These are phyloP conservation scores for Chamaecrista fasciculata DNA, from an alignment of 306 rosid species.

Conservation along the genomic window DNA sequence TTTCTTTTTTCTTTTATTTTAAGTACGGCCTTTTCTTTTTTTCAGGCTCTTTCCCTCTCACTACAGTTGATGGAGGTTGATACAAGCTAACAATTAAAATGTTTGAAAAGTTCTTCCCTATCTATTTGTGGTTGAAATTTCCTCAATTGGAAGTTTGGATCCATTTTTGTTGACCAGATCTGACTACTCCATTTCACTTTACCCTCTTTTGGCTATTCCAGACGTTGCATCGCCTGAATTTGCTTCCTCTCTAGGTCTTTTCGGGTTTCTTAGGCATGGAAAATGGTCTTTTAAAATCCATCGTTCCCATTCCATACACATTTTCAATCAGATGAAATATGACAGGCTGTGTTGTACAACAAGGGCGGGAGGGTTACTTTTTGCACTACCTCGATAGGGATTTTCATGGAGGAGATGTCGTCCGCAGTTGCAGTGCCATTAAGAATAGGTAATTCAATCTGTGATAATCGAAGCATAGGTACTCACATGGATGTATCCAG, in stretches of 20 bases:
- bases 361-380: slow-evolving; percentile 55
- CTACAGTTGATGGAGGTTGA: slow-evolving; percentile 51
- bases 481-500: slow-evolving; percentile 63
- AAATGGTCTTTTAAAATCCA: slow-evolving; percentile 44
- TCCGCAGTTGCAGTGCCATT: slow-evolving; percentile 66
- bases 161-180: slow-evolving; percentile 79
- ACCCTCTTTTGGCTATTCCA: slow-evolving; percentile 45
- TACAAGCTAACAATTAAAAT: slow-evolving; percentile 42
- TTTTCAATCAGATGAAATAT: slow-evolving; percentile 55
- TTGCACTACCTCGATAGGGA: slow-evolving; percentile 46
- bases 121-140: slow-evolving; percentile 37
- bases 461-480: slow-evolving; percentile 64
- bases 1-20: too few relatives aligned
- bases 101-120: slow-evolving; percentile 31
- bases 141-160: slow-evolving; percentile 48
- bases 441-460: slow-evolving; percentile 70
- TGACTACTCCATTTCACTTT: slow-evolving; percentile 50
- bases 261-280: slow-evolving; percentile 47
- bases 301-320: slow-evolving; percentile 39
- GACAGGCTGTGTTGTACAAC: slow-evolving; percentile 48
- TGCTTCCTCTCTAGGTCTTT: slow-evolving; percentile 32
- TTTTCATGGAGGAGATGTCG: slow-evolving; percentile 84
- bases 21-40: slow-evolving; percentile 15
- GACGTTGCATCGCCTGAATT: slow-evolving; percentile 39
- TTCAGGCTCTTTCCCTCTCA: slow-evolving; percentile 46